Evolutionary conservation across 2,329 filamentous ascomycete genomes (phyloP).

Genomic region (Monosporascus sp.): DNA sequence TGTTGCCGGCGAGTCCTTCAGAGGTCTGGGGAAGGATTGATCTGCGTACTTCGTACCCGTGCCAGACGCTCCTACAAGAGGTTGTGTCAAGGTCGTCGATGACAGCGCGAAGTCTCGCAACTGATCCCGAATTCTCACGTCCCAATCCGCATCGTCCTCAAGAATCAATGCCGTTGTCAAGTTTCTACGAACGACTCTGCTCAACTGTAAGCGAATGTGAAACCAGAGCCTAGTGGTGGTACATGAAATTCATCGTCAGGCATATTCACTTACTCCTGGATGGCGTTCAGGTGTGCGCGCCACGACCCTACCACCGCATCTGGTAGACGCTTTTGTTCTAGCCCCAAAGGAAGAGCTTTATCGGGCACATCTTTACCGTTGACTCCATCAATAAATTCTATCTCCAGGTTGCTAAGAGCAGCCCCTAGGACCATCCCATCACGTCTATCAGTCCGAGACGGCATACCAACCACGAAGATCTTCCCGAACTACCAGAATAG

Average conservation of each 20-base stretch:
- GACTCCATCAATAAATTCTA: slow-evolving; percentile 44
- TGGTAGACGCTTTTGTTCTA: slow-evolving; percentile 25
- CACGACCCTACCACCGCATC: slow-evolving; percentile 29
- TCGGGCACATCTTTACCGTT: slow-evolving; percentile 33
- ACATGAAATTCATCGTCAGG: neutral
- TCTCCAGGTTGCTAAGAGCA: slow-evolving; percentile 36
- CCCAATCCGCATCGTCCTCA: slow-evolving; percentile 46
- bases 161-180: slow-evolving; percentile 38
- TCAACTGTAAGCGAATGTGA: neutral
- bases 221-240: too few species aligned
- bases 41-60: slow-evolving; percentile 2
- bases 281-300: slow-evolving; percentile 35
- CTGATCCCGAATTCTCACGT: slow-evolving; percentile 38
- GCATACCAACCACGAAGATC: slow-evolving; percentile 46
- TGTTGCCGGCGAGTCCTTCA: neutral
- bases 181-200: slow-evolving; percentile 40
- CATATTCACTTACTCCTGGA: slow-evolving; percentile 24
- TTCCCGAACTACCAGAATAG: slow-evolving; percentile 40
- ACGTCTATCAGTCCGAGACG: slow-evolving; percentile 43
- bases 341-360: slow-evolving; percentile 29
- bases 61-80: slow-evolving; percentile 10
- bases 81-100: slow-evolving; percentile 13
- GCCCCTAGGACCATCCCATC: slow-evolving; percentile 46
- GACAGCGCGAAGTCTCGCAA: slow-evolving; percentile 27
- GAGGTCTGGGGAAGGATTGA: slow-evolving; percentile 19